phyloP scores from a whole-genome alignment of 306 rosid genomes.

The Quercus variabilis region DNA sequence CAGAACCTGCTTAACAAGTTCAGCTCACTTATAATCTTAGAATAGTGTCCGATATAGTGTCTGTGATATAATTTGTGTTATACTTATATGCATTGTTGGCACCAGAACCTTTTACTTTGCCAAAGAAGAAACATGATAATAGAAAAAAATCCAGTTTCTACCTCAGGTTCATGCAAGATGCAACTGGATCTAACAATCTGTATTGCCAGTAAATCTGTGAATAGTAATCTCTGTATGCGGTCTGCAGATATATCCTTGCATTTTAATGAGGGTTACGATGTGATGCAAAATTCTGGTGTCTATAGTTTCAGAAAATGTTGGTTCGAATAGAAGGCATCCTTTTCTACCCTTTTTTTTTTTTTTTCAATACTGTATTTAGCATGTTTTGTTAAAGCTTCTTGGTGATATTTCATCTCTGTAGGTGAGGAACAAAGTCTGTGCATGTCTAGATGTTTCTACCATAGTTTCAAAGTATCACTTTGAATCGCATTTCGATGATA shows the following conservation, averaged over 20 bases:
- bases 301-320: neutral
- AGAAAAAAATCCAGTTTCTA: neutral
- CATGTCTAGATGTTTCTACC: neutral
- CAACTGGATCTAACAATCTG: neutral
- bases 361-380: neutral
- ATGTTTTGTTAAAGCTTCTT: neutral
- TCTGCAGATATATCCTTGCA: neutral
- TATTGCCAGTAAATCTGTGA: neutral
- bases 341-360: neutral
- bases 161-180: neutral
- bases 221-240: neutral
- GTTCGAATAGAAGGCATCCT: neutral
- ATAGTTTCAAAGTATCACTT: neutral
- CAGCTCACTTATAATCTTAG: neutral
- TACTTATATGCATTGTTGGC: neutral
- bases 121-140: neutral
- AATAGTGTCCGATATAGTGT: neutral
- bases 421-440: neutral
- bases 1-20: slow-evolving; percentile 25
- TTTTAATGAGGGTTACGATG: neutral
- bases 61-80: neutral
- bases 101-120: neutral
- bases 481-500: neutral
- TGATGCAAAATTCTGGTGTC: neutral
- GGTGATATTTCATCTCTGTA: neutral